Evolutionary conservation across 176 grass and related monocot genomes (phyloP), one percentile per base, ranked within the genome.

Genomic region (Triticum monococcum): DNA sequence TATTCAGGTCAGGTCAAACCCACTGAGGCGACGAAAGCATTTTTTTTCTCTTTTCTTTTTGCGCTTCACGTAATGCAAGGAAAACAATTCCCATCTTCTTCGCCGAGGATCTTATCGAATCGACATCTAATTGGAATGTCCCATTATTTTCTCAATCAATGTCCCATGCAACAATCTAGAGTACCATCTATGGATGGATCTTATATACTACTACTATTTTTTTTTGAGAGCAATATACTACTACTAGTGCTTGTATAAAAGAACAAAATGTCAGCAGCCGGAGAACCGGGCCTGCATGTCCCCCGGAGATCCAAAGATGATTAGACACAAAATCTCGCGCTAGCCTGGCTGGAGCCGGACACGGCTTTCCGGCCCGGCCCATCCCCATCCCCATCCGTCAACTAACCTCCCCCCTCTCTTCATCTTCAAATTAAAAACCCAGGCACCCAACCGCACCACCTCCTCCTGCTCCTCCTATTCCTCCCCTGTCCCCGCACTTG

Each of bases 361-460:
- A 40, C 59, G 89, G 79, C 68, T 81, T 94, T 81, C 84, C 92
- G 81, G 92, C 87, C 86, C 67, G 86, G 86, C 89, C 89, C 86
- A 76, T 70, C 78, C 89, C 89, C 86, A 76, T 70, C 78, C 28
- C 68, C 61, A 36, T 79, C 88, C 84, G 70, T 75, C 91, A 64
- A 52, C 72, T 3, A 63, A 60, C 75, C 32, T 75, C 81, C 41
- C 72, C 23, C 23, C 23, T 64, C 62, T 36, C 12, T 13, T 14
- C 80, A 25, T 67, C 92, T 89, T 91, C 81, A 91, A 88, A 87
- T 83, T 85, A 89, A 81, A 89, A 86, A 73, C 86, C 30, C 77
- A 75, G 12, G 7, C 78, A 30, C 78, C 5, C 26, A 25, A 54
- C 50, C 37, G 1, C 72, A 6, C 80, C 80, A 33, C 62, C 36